Evolutionary conservation across 1,284 basidiomycete genomes (phyloP).

Genomic region (Termitomyces sp.): DNA sequence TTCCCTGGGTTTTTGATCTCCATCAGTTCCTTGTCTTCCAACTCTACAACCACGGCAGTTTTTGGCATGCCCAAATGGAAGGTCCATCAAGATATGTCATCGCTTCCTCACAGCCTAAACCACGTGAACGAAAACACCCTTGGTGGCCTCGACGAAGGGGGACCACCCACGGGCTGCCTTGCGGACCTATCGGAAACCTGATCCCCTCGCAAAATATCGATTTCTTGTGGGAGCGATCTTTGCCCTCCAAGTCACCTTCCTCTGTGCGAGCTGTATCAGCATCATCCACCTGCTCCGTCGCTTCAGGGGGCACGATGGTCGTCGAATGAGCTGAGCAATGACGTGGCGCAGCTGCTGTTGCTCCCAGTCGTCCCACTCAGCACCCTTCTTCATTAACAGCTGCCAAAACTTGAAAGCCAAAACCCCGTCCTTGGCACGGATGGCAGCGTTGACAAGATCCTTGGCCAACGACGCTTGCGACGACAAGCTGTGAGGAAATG

Average conservation of each 20-base stretch:
- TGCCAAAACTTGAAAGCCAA: slow-evolving; percentile 61
- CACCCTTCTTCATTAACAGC: slow-evolving; percentile 39
- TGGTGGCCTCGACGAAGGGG: slow-evolving; percentile 5
- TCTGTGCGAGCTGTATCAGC: slow-evolving; percentile 26
- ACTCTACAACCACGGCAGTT: slow-evolving; percentile 26
- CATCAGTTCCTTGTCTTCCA: slow-evolving; percentile 27
- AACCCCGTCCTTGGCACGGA: slow-evolving; percentile 42
- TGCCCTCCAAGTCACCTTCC: background rate
- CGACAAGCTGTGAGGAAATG: slow-evolving; percentile 32
- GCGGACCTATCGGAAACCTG: slow-evolving; percentile 2
- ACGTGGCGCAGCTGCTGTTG: slow-evolving; percentile 38
- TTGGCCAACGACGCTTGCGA: slow-evolving; percentile 43
- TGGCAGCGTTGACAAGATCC: slow-evolving; percentile 45
- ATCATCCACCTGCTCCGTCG: slow-evolving; percentile 35
- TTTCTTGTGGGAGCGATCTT: slow-evolving; percentile 1
- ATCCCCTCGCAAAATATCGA: background rate
- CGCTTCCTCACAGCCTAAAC: slow-evolving; percentile 16
- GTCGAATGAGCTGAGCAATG: slow-evolving; percentile 34
- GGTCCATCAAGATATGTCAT: slow-evolving; percentile 2
- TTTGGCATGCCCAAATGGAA: slow-evolving; percentile 28
- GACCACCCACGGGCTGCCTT: background rate
- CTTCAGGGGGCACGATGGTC: slow-evolving; percentile 27
- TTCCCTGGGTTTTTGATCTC: slow-evolving; percentile 28
- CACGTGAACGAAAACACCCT: slow-evolving; percentile 29
- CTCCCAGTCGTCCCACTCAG: slow-evolving; percentile 45